Conservation (phyloP, 176 grass and related monocot genomes). For the Lolium perenne region DNA sequence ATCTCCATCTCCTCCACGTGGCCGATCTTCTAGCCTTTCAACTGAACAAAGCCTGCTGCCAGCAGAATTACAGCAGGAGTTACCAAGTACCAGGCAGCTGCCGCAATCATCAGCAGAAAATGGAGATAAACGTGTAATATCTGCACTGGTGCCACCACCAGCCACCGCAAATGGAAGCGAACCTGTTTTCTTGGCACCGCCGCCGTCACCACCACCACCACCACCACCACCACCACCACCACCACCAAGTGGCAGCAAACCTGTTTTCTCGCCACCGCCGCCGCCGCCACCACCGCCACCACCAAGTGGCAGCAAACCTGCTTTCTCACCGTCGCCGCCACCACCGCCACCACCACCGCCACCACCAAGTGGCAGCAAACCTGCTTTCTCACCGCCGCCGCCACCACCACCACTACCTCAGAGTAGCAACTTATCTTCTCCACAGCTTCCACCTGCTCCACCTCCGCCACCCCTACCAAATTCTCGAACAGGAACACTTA, state of each 20-base stretch:
- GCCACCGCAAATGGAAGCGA: conserved; percentile 33
- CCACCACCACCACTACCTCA: conserved; percentile 30
- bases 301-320: conserved; percentile 32
- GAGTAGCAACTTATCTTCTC: not conserved
- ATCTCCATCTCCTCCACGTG: conserved; percentile 17
- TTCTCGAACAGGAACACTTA: conserved; percentile 28
- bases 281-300: not conserved
- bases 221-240: conserved; percentile 18
- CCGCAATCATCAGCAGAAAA: conserved; percentile 19
- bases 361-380: conserved; percentile 26
- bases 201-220: not conserved
- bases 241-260: conserved; percentile 31
- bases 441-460: conserved; percentile 25
- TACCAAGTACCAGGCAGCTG: conserved; percentile 19
- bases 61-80: conserved; percentile 22
- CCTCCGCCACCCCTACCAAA: conserved; percentile 39
- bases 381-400: not conserved
- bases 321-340: not conserved
- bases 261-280: not conserved
- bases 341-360: conserved; percentile 29
- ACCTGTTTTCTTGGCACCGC: not conserved
- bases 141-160: not conserved
- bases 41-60: conserved; percentile 24
- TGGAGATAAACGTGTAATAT: not conserved
- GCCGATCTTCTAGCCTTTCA: conserved; percentile 36